These are phyloP conservation scores for Penicillium cataractarum DNA, from an alignment of 495 filamentous ascomycete genomes.

Conservation along the genomic window DNA sequence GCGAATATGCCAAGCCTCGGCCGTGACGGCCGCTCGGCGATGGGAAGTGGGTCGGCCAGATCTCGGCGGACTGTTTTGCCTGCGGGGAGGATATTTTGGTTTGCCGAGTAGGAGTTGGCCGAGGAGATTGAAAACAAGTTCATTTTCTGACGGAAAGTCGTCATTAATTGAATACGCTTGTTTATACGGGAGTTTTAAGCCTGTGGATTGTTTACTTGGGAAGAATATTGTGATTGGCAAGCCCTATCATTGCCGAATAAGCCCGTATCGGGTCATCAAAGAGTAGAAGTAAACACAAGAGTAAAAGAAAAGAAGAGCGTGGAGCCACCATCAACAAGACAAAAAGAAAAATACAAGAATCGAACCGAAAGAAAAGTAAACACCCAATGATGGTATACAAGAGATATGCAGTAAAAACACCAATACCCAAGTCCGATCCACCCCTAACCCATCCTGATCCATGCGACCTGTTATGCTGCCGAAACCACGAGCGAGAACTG, in stretches of 20 bases:
- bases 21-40: conserved; percentile 14
- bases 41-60: background rate
- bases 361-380: conserved; percentile 5
- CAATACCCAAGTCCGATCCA: background rate
- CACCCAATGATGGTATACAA: conserved; percentile 7
- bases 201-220: background rate
- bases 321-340: background rate
- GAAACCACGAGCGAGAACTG: background rate
- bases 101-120: background rate
- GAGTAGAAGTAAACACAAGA: background rate
- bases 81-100: background rate
- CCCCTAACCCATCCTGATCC: background rate
- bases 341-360: conserved; percentile 15
- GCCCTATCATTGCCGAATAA: background rate
- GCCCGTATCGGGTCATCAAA: background rate
- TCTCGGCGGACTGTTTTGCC: background rate
- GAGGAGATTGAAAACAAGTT: background rate
- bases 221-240: background rate
- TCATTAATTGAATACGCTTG: background rate
- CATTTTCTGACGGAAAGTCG: background rate
- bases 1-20: background rate
- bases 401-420: conserved; percentile 12
- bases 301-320: background rate
- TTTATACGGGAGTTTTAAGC: background rate
- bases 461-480: background rate